Percentiles rank a stretch among this genome's conserved stretches.
Conservation (phyloP, 805 yeast species). For the Yamadazyma kitorensis region DNA sequence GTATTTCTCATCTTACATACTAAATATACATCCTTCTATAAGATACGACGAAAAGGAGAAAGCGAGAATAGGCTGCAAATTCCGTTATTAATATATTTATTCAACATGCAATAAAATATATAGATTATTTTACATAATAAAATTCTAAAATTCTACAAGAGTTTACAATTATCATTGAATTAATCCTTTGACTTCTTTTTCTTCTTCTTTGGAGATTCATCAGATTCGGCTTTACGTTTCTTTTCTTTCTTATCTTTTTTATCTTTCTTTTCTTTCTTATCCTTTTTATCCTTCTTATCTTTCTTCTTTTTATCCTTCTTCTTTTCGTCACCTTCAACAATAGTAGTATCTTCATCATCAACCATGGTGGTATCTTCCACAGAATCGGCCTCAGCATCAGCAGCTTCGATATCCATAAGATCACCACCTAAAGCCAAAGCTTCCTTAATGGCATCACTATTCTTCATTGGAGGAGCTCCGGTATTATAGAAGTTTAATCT, state of each 20-base stretch:
- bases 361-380: conserved; percentile 17
- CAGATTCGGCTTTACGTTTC: conserved; percentile 30
- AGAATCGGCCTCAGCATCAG: too few species aligned
- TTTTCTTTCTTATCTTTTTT: conserved; percentile 31
- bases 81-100: too few species aligned
- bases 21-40: too few species aligned
- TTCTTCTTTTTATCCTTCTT: conserved; percentile 25
- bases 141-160: conserved; percentile 7
- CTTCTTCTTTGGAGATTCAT: conserved; percentile 35
- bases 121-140: conserved; percentile 21
- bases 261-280: conserved; percentile 30
- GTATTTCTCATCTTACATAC: too few species aligned
- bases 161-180: conserved; percentile 6
- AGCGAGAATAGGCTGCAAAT: not conserved
- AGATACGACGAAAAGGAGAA: not conserved
- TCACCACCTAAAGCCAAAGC: conserved; percentile 70
- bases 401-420: conserved; percentile 33
- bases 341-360: conserved; percentile 20
- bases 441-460: conserved; percentile 87
- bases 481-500: conserved; percentile 94
- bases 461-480: conserved; percentile 96
- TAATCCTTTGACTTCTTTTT: conserved; percentile 48
- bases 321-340: conserved; percentile 24
- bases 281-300: conserved; percentile 28
- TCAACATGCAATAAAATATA: conserved; percentile 25